Base-by-base conservation (phyloP, 768 basidiomycete genomes). In the Tulasnella sp. region DNA sequence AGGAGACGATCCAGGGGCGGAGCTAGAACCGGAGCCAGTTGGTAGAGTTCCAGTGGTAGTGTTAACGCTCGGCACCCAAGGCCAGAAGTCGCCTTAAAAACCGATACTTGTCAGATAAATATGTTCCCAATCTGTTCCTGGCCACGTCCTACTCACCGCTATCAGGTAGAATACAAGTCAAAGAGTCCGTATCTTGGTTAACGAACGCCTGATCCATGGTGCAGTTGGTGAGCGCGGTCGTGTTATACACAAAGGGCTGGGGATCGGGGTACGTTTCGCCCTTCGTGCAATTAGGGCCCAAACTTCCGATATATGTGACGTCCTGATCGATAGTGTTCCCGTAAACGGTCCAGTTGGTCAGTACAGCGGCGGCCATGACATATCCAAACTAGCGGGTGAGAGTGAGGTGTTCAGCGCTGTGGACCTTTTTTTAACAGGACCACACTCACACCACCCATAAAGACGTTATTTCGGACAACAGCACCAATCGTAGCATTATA, bases 351-450 rank as follows among this genome's bases (percentile, higher is more conserved):
- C 88, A 89, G 68, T 85, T 81, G 13, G 67, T 65, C 5, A 83
- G 81, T 7, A 82, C 80, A 48, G 76, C 77, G 51, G 85, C 74
- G 21, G 81, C 88, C 2, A 90, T 80, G 23, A 77, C 87, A 64
- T 84, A 89, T 58, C 82, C 82, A 66, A 90, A 86, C 8, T 85
- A 83, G 4, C 84, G 84, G 10, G 78, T 77, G 21, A 86, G 23
- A 47, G 15, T 44, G 17, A 7, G 32, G 34, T 38, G 9, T 13
- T 38, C n/a, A 29, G 21, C 10, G 27, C 21, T n/a, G 30, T 58
- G 11, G n/a, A 58, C n/a, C n/a, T n/a, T n/a, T 29, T 48, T 7
- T 1, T 34, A 15, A 50, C n/a, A 26, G 56, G 3, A 30, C 24
- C 10, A 13, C 23, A 62, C 65, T 62, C 47, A 65, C 65, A 2